These are phyloP conservation scores for Phytopythium delawarense DNA, from an alignment of 352 stramenopile genomes.

Conservation along the genomic window DNA sequence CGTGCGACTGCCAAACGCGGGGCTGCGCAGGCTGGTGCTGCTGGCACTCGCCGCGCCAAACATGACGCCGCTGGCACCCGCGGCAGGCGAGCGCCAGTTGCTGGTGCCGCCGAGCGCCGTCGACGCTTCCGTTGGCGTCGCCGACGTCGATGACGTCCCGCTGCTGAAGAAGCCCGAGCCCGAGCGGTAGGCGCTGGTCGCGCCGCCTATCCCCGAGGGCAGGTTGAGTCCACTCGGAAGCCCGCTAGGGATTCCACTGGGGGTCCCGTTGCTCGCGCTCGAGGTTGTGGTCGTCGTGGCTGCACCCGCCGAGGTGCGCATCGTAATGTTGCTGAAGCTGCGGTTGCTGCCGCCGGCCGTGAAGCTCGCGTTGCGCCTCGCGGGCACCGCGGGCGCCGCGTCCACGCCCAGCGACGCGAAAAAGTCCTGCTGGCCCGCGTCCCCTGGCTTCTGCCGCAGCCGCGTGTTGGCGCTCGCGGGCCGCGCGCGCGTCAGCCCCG, in stretches of 20 bases:
- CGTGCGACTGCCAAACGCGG: neutral
- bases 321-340: conserved; percentile 28
- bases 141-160: conserved; percentile 12
- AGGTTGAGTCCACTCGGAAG: neutral
- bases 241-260: neutral
- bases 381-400: conserved; percentile 12
- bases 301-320: conserved; percentile 3
- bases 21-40: conserved; percentile 5
- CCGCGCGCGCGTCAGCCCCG: conserved; percentile 20
- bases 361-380: conserved; percentile 18
- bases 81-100: conserved; percentile 4
- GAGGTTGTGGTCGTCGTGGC: neutral
- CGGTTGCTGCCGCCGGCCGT: conserved; percentile 25
- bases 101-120: conserved; percentile 8
- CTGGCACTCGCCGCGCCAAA: neutral
- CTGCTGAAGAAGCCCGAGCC: conserved; percentile 19
- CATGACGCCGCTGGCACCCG: conserved; percentile 6
- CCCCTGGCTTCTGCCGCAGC: conserved; percentile 53
- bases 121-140: conserved; percentile 12
- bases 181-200: neutral
- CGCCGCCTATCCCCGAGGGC: neutral
- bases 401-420: conserved; percentile 54
- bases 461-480: conserved; percentile 53
- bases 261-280: neutral
- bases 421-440: conserved; percentile 37